Evolutionary conservation across 23 red algal genomes (phyloP), one percentile per base, ranked within the genome.

Genomic region (Gracilariopsis chorda): DNA sequence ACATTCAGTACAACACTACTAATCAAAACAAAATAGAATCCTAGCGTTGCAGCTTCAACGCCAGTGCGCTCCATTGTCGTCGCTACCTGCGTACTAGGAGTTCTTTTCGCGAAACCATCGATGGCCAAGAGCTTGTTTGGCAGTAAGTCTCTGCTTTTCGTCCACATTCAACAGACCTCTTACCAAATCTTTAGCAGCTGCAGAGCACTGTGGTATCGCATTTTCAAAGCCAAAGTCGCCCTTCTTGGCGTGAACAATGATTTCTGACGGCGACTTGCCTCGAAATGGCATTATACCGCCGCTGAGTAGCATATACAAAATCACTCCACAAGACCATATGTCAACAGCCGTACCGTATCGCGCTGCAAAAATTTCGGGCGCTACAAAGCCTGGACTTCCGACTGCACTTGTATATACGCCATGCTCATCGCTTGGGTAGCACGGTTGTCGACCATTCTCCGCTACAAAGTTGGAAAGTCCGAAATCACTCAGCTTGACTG

Each of bases 271-370:
- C 29, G 79, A 92, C 37, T 95, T 86, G 21, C 90, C 93, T n/a
- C 52, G 52, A 36, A 94, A 95, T 24, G 93, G 96, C 51, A 98
- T 75, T 35, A 67, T 48, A 11, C 94, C 94, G 2, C 91, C 95
- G 58, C 77, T 88, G 4, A 98, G 86, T 67, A 93, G 68, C 68
- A 91, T 86, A 60, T 93, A 98, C 59, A 98, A 43, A 46, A 95
- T 88, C 46, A 98, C 88, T 37, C 96, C 96, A 19, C 77, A 77
- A 12, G 92, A 86, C 96, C 96, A 98, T 19, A 95, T 64, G 69
- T 98, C 96, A 20, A 92, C 95, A 17, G 95, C 65, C 27, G 70
- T 64, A 13, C 84, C 87, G 61, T 97, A 97, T 2, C 83, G 61
- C 7, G 75, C 45, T 3, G 63, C 60, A 48, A 97, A 77, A 33